phyloP scores from a whole-genome alignment of 202 grass and related monocot species.

The Brachypodium distachyon region DNA sequence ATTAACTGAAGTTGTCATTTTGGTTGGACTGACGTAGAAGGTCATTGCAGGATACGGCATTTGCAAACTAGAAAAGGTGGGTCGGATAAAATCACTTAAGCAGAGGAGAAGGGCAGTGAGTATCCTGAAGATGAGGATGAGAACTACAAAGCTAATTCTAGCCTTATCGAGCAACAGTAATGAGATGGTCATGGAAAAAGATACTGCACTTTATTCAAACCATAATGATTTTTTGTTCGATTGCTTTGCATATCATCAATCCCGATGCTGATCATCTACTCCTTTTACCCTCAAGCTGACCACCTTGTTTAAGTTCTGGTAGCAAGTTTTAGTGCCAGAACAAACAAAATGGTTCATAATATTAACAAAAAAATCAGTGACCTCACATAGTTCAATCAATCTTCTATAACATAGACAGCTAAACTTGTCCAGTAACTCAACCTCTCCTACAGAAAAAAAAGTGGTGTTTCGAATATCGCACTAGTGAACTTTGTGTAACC shows the following conservation, averaged over 20 bases:
- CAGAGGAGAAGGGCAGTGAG: not conserved
- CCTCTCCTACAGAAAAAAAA: not conserved
- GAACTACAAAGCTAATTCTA: not conserved
- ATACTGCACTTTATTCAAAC: not conserved
- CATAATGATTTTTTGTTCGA: not conserved
- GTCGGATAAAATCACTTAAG: not conserved
- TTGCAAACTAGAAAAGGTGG: not conserved
- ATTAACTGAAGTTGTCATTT: not conserved
- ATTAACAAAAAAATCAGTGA: not conserved
- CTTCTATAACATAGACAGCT: not conserved
- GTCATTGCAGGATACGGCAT: too few species aligned
- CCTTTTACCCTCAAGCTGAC: not conserved
- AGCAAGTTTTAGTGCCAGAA: not conserved
- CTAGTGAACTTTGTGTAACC: not conserved
- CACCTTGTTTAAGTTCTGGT: not conserved
- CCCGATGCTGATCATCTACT: not conserved
- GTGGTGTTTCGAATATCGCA: not conserved
- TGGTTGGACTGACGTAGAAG: not conserved
- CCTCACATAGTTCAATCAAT: not conserved
- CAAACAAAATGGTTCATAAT: not conserved
- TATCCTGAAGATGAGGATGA: not conserved
- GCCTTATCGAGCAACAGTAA: not conserved
- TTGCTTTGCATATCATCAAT: not conserved
- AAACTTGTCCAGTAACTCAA: not conserved
- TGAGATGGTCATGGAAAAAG: too few species aligned